Percentiles rank a stretch among this genome's conserved stretches.
Evolutionary conservation across 2,329 filamentous ascomycete species (phyloP).

Genomic region (Dactylellina haptotyla): DNA sequence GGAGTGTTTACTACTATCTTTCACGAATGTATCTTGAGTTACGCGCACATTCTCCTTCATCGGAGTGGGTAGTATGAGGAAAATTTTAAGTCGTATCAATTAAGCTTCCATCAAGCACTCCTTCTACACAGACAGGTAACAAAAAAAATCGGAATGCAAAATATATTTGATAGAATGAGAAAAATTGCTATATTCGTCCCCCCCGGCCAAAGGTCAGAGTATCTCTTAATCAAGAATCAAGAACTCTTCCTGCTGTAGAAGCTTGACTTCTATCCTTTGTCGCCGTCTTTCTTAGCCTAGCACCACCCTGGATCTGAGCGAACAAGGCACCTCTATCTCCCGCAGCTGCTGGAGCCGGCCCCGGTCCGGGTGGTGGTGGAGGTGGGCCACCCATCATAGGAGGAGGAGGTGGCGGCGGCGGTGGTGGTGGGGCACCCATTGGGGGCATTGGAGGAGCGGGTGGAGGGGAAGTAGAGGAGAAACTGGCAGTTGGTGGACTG

Average conservation of each 20-base stretch:
- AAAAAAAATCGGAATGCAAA: no score
- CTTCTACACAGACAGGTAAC: no score
- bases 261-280: constrained; percentile 86
- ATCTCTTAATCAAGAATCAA: no score
- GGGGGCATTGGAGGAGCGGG: constrained; percentile 57
- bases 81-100: no score
- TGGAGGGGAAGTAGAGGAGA: constrained; percentile 60
- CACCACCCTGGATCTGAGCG: constrained; percentile 84
- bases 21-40: no score
- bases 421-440: constrained; percentile 55
- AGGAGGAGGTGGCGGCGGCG: constrained; percentile 60
- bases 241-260: constrained; percentile 78
- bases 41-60: no score
- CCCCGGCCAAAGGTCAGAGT: no score
- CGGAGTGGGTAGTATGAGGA: no score
- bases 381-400: constrained; percentile 60
- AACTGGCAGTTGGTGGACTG: constrained; percentile 62
- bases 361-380: constrained; percentile 62
- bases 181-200: no score
- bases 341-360: constrained; percentile 59
- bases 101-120: no score
- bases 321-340: constrained; percentile 70
- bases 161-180: no score
- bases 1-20: no score
- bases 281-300: constrained; percentile 81